Evolutionary conservation across 2,329 filamentous ascomycete species (phyloP), one percentile per base, ranked within the genome.

Genomic region (Penicillium paneum): DNA sequence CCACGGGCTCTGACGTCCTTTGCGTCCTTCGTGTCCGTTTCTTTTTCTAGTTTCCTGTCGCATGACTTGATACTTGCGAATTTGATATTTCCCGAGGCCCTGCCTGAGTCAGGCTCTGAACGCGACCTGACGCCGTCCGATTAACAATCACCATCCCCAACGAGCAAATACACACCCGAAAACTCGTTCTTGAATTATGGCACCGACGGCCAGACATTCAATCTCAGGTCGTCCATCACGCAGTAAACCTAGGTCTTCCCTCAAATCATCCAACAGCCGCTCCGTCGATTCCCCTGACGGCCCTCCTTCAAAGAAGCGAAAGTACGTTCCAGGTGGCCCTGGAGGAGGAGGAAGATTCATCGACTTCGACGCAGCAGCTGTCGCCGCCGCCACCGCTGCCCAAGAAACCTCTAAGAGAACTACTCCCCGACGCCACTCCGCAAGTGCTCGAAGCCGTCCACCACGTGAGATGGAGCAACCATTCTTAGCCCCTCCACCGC

Each of bases 331-430:
- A 32, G 91, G 91, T 44, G 91, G 91, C 3, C 88, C 90, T 54
- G 91, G 90, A 36, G 91, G 91, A 42, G 91, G 91, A 54, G 91
- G 91, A 19, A 81, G 91, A 68, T 96, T 91, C 71, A 79, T 94
- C 34, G 90, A 95, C 63, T 81, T 87, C 52, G 84, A 90, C 54
- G 52, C 36, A 29, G 43, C 21, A 8, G 45, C 52, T 19, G 50
- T 39, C 71, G 79, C 93, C 29, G 90, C 95, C 63, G 81, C 87
- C 52, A 83, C 90, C 54, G 82, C 83, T 81, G 39, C 59, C 46
- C 43, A 58, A 58, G 56, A 66, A 54, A 60, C 58, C 12, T 55
- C 56, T 8, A 66, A 65, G 40, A 56, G 63, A 57, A 34, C 53
- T 45, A 49, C 56, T 38, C 63, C 63, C 15, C 76, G 79, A 63